Base-by-base conservation (phyloP, 176 grass and related monocot species). In the Thalia dealbata region DNA sequence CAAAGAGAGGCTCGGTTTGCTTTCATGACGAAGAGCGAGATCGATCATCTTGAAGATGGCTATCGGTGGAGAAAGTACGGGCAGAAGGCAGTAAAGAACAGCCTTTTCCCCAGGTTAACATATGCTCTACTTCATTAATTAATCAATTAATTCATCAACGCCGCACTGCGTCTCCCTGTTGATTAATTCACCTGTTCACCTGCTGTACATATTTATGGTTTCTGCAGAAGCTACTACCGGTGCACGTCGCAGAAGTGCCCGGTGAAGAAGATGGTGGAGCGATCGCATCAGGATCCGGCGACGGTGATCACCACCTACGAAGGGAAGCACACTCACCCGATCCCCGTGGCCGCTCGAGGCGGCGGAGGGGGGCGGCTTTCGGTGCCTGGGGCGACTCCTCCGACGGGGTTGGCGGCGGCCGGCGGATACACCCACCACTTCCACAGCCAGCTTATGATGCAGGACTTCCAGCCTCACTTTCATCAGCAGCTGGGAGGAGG, bases 81-180 rank as follows among this genome's bases (percentile, higher is more conserved):
- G 42, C 93, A 96, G 84, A 96, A 96, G 76, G 93, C 93, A 43
- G 93, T 96, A 70, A 96, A 96, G 85, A 96, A 96, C 79, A 96
- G 93, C 82, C 89, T 86, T 14, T 89, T 83, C 70, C 92, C 92
- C 29, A 96, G 92, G 92, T n/a, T n/a, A n/a, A n/a, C n/a, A n/a
- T n/a, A n/a, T n/a, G n/a, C n/a, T n/a, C n/a, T 96, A 38, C 32
- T 38, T 38, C 3, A 38, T 38, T 69, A 29, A 23, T 73, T 7
- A 2, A 9, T 24, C 21, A 24, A 25, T 1, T 61, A 61, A n/a
- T 23, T 61, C 8, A 21, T 23, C 22, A 19, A 61, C 6, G 1
- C 22, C 16, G 18, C 19, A 24, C 9, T 61, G 2, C 10, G 2
- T 51, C 21, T 23, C 15, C 58, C 61, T 75, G 3, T 30, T 45